Evolutionary conservation across 371 early-diverging fungal species (phyloP).

Genomic region (Polyrhizophydium stewartii): DNA sequence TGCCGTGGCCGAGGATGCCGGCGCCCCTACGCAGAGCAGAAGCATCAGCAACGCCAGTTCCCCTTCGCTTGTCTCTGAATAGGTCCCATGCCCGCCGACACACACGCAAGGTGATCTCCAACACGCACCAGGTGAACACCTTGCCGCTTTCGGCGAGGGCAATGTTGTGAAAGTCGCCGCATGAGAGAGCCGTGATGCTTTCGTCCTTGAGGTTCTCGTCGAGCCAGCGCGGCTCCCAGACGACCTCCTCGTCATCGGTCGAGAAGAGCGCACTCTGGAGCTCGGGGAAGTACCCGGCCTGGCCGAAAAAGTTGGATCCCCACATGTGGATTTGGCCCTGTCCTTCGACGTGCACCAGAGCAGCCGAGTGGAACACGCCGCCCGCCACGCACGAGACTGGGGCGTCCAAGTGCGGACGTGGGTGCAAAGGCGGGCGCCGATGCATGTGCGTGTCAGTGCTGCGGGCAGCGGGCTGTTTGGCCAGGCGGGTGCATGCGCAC

Average conservation of each 20-base stretch:
- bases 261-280: constrained; percentile 8
- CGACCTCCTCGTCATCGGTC: constrained; percentile 16
- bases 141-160: constrained; percentile 16
- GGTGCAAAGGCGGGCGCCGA: not conserved
- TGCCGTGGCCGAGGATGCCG: constrained; percentile 14
- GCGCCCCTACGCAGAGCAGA: constrained; percentile 2
- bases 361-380: constrained; percentile 13
- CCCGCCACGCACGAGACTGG: constrained; percentile 2
- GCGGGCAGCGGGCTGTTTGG: no score
- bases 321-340: constrained; percentile 18
- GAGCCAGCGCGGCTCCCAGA: constrained; percentile 7
- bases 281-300: constrained; percentile 23
- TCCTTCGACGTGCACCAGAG: constrained; percentile 1
- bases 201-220: constrained; percentile 5
- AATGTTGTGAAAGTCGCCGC: constrained; percentile 23
- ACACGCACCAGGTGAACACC: constrained; percentile 25
- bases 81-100: not conserved
- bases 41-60: no score
- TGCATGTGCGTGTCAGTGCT: no score
- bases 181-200: constrained; percentile 11
- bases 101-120: not conserved
- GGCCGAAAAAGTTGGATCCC: constrained; percentile 35
- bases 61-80: not conserved
- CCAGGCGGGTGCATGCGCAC: no score
- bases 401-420: not conserved